Percentiles rank a stretch among this genome's conserved stretches.
Conservation (phyloP, 495 filamentous ascomycete genomes). For the Emericellopsis terricola region DNA sequence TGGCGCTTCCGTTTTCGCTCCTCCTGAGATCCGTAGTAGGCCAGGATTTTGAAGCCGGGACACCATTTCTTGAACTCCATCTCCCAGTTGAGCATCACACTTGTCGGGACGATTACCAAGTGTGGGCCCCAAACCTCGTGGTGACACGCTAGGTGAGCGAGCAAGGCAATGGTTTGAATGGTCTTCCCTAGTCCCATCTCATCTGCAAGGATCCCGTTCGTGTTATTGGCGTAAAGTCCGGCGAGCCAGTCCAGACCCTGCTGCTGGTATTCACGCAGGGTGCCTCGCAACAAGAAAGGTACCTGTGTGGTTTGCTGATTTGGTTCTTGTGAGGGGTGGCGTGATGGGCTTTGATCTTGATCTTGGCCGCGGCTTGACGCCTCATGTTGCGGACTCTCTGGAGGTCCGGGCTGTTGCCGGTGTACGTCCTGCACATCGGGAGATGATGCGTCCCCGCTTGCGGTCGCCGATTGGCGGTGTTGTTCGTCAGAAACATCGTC, state of each 20-base stretch:
- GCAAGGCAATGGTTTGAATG: constrained; percentile 89
- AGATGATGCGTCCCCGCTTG: no score
- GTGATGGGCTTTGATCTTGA: background rate
- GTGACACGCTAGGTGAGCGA: constrained; percentile 84
- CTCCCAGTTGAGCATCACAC: constrained; percentile 99
- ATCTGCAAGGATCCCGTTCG: constrained; percentile 96
- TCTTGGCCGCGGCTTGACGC: background rate
- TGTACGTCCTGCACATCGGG: no score
- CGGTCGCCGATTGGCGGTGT: no score
- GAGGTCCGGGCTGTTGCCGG: no score
- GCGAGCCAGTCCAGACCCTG: constrained; percentile 94
- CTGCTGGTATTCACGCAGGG: constrained; percentile 90
- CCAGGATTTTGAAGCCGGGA: constrained; percentile 94
- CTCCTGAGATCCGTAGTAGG: constrained; percentile 87
- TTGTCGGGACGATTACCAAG: constrained; percentile 90
- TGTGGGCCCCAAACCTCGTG: constrained; percentile 93
- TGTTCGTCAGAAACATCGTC: no score
- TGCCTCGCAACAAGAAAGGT: constrained; percentile 79
- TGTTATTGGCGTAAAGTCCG: constrained; percentile 73
- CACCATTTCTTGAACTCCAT: constrained; percentile 99
- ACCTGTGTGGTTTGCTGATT: constrained; percentile 36
- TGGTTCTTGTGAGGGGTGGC: background rate
- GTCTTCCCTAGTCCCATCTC: constrained; percentile 99
- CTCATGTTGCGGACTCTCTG: constrained; percentile 1
- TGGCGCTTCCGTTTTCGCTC: constrained; percentile 79